Conservation (phyloP, 192 early-diverging fungal genomes). For the Entomortierella beljakovae region DNA sequence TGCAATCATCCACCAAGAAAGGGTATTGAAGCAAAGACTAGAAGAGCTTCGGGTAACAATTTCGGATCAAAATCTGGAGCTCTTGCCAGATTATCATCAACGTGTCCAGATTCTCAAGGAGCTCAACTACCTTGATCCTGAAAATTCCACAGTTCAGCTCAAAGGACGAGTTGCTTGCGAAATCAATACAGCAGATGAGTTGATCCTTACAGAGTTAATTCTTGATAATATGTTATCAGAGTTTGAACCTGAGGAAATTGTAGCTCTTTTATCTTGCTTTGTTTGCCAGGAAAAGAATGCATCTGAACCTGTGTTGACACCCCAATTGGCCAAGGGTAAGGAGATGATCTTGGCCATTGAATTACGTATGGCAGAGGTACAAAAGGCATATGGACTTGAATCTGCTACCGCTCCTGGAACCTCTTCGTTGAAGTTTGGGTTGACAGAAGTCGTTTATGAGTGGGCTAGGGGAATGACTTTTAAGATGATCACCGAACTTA, state of each 20-base stretch:
- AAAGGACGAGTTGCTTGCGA: slow-evolving; percentile 98
- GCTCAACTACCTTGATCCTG: slow-evolving; percentile 82
- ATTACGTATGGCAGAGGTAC: slow-evolving; percentile 75
- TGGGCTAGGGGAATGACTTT: slow-evolving; percentile 96
- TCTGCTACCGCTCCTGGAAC: slow-evolving; percentile 30
- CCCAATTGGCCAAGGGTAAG: slow-evolving; percentile 69
- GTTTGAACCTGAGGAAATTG: slow-evolving; percentile 93
- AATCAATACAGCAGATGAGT: slow-evolving; percentile 96
- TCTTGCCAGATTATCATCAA: slow-evolving; percentile 93
- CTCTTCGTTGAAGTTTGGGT: slow-evolving; percentile 75
- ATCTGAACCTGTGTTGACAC: slow-evolving; percentile 72
- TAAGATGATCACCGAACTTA: slow-evolving; percentile 90
- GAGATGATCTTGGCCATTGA: slow-evolving; percentile 79
- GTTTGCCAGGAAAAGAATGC: slow-evolving; percentile 93
- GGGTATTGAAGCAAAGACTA: slow-evolving; percentile 73
- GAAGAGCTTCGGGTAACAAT: slow-evolving; percentile 81
- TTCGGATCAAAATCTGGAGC: slow-evolving; percentile 92
- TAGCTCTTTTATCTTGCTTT: slow-evolving; percentile 93
- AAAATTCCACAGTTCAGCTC: slow-evolving; percentile 87
- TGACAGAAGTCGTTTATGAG: slow-evolving; percentile 98
- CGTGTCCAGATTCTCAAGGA: slow-evolving; percentile 86
- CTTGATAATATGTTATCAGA: slow-evolving; percentile 92
- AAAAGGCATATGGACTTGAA: slow-evolving; percentile 76
- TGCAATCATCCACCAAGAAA: slow-evolving; percentile 63
- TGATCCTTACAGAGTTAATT: slow-evolving; percentile 94